Evolutionary conservation across 257 asterid genomes (phyloP).

Genomic region (Mitragyna speciosa): DNA sequence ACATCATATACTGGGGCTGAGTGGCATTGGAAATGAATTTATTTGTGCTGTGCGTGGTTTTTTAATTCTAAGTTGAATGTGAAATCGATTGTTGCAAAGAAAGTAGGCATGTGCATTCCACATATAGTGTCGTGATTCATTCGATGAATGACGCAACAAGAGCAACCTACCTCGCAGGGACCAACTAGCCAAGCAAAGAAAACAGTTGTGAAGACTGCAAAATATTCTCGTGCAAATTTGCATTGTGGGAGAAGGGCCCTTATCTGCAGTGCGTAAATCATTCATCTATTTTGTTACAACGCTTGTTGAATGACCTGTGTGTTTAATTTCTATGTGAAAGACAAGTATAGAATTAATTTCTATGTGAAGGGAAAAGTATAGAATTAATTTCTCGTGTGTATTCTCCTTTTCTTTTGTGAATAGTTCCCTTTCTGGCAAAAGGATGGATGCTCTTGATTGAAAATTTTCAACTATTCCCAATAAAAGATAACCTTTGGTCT

Average conservation of each 20-base stretch:
- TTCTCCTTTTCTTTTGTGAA: background rate
- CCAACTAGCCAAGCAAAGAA: conserved; percentile 91
- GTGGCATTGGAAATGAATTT: background rate
- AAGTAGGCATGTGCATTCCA: background rate
- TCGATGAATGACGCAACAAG: background rate
- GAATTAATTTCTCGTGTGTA: background rate
- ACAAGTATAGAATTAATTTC: too few species aligned
- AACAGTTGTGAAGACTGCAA: conserved; percentile 69
- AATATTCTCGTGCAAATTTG: conserved; percentile 61
- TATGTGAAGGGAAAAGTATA: background rate
- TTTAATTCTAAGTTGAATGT: background rate
- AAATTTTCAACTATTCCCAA: too few species aligned
- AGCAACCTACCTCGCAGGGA: conserved; percentile 66
- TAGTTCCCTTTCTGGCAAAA: background rate
- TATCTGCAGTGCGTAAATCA: conserved; percentile 35
- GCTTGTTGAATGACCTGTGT: too few species aligned
- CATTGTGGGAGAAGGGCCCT: conserved; percentile 55
- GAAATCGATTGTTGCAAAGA: background rate
- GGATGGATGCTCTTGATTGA: too few species aligned
- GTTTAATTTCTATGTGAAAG: background rate
- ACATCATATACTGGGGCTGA: background rate
- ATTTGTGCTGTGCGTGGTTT: background rate
- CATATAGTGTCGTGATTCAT: background rate
- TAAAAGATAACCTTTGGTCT: too few species aligned
- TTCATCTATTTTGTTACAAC: background rate